Percentiles rank a stretch among this genome's conserved stretches.
Evolutionary conservation across 192 early-diverging fungal genomes (phyloP).

Genomic region (Umbelopsis isabellina): DNA sequence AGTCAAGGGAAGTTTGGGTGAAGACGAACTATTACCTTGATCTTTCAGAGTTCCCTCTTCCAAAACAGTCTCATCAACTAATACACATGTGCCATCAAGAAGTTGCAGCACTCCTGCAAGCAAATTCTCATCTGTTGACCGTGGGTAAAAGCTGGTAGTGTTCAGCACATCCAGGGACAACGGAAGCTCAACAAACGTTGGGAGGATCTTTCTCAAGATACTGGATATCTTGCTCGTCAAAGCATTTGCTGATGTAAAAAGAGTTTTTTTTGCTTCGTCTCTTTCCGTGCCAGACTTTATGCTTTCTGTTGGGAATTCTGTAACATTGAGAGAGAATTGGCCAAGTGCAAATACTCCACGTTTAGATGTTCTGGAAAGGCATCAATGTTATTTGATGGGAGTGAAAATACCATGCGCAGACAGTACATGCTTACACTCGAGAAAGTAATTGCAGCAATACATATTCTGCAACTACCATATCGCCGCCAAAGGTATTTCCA

Average conservation of each 20-base stretch:
- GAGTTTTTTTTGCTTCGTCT: not conserved
- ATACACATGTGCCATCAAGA: conserved; percentile 54
- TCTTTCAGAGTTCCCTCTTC: conserved; percentile 70
- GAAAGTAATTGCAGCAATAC: conserved; percentile 72
- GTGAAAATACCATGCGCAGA: too few species aligned
- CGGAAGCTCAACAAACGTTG: conserved; percentile 61
- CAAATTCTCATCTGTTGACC: conserved; percentile 58
- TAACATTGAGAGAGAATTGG: conserved; percentile 70
- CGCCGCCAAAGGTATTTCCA: conserved; percentile 59
- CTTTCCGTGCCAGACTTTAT: not conserved
- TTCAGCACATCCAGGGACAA: conserved; percentile 68
- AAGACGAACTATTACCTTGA: conserved; percentile 41
- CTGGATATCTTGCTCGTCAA: conserved; percentile 42
- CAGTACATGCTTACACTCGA: conserved; percentile 47
- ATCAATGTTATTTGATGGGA: too few species aligned
- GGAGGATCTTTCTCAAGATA: conserved; percentile 52
- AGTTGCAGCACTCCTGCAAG: conserved; percentile 69
- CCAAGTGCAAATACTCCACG: conserved; percentile 61
- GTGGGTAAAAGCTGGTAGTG: conserved; percentile 56
- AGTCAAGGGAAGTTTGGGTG: not conserved
- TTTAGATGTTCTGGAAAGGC: conserved; percentile 40
- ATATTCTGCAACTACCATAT: conserved; percentile 68
- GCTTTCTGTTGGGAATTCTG: conserved; percentile 44
- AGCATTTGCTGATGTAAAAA: conserved; percentile 21
- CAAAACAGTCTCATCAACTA: conserved; percentile 75